Evolutionary conservation across 2,329 filamentous ascomycete genomes (phyloP).

Genomic region (Rhinocladiella mackenziei): DNA sequence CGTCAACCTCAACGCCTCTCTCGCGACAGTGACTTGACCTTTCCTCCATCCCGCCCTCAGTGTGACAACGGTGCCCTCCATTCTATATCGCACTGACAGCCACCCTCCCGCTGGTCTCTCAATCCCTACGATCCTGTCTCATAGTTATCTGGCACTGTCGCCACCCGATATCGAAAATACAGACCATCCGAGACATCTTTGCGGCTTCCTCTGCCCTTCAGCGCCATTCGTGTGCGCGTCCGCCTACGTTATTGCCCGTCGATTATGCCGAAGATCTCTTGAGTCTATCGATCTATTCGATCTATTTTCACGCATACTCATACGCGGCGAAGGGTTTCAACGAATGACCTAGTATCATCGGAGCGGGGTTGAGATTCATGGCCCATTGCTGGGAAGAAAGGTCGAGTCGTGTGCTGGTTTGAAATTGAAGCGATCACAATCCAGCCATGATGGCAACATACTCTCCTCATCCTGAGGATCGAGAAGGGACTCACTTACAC

Average conservation of each 20-base stretch:
- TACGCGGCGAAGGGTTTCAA: neutral
- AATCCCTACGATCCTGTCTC: neutral
- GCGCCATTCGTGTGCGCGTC: neutral
- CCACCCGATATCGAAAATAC: too few relatives aligned
- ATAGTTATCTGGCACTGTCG: too few relatives aligned
- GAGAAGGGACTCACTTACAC: conserved; percentile 78
- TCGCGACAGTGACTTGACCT: too few relatives aligned
- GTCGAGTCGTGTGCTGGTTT: conserved; percentile 8
- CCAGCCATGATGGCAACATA: conserved; percentile 45
- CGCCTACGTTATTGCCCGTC: neutral
- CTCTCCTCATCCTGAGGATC: conserved; percentile 50
- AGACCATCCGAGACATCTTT: too few relatives aligned
- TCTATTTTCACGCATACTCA: conserved; percentile 1
- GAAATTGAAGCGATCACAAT: conserved; percentile 11
- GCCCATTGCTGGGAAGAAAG: conserved; percentile 11
- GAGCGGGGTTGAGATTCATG: conserved; percentile 14
- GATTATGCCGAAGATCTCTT: conserved; percentile 2
- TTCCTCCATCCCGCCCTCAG: neutral
- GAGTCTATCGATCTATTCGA: neutral
- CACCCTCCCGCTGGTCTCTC: conserved; percentile 1
- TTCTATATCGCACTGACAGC: conserved; percentile 9
- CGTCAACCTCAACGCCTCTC: too few relatives aligned
- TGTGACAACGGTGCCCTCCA: conserved; percentile 6
- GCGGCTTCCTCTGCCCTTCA: neutral
- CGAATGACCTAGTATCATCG: conserved; percentile 7